These are phyloP conservation scores for Fusarium guadeloupense DNA, from an alignment of 2,329 filamentous ascomycete species.

Conservation along the genomic window DNA sequence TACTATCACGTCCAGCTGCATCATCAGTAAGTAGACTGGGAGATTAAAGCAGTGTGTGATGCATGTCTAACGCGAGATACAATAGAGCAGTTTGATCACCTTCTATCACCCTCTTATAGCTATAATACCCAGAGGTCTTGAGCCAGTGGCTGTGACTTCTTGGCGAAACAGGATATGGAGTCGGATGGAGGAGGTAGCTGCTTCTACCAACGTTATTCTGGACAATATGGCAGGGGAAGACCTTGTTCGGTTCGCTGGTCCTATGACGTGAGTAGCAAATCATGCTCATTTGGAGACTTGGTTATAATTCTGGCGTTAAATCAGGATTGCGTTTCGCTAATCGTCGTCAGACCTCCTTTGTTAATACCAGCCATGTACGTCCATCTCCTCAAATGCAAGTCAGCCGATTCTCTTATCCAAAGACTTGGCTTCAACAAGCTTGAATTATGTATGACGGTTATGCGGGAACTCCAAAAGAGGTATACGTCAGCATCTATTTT, in stretches of 20 bases:
- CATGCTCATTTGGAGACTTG: background rate
- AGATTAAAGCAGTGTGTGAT: no score
- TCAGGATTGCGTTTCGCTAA: background rate
- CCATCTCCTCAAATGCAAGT: background rate
- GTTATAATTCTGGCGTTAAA: no score
- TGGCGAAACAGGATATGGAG: background rate
- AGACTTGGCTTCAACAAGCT: background rate
- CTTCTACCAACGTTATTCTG: background rate
- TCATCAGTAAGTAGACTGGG: background rate
- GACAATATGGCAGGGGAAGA: background rate
- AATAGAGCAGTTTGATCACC: background rate
- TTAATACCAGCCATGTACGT: background rate
- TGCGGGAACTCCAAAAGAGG: background rate
- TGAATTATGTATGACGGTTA: background rate
- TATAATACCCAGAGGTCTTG: background rate
- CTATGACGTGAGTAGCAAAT: background rate
- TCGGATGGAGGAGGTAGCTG: background rate
- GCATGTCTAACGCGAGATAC: background rate
- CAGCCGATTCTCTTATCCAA: background rate
- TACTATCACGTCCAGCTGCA: background rate
- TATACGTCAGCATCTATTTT: background rate
- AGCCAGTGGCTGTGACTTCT: background rate
- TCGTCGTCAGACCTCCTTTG: background rate
- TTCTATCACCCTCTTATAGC: background rate
- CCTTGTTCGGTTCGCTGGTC: background rate